Base-by-base conservation (phyloP, 1,284 basidiomycete species). In the Afroboletus lepidellus region DNA sequence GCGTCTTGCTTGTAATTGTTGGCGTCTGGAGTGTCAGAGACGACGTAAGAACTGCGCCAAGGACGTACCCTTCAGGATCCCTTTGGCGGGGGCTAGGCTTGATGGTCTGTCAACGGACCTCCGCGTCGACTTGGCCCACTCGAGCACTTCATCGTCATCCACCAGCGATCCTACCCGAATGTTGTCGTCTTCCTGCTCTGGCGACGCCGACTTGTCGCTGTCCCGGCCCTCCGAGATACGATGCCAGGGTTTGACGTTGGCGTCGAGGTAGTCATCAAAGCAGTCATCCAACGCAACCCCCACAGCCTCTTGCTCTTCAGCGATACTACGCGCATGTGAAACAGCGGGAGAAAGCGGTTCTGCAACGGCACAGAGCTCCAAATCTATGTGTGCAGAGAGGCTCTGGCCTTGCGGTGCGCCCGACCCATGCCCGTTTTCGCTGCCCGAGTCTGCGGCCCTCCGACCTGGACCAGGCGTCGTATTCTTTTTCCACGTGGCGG, bases 51-150 rank as follows among this genome's bases (percentile, higher is more conserved):
- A 21, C 24, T 37, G 21, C 3, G 32, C 15, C 51, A 50, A 2
- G 11, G 5, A 80, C 87, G 65, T 65, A 94, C 94, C 76, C 79
- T 97, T 98, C 58, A 98, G 74, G 59, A 98, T 98, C 33, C 94
- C 90, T 71, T 83, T 91, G 41, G 84, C 75, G 8, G 95, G 93
- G 60, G 69, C 72, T 66, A n/a, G n/a, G n/a, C 74, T 79, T 57
- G 74, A 77, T n/a, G n/a, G n/a, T 70, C 74, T 76, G 73, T 87
- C 92, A 47, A 80, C 72, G 70, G 79, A 90, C 62, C 80, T 76
- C 57, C 83, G 81, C 53, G 84, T 73, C 65, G 88, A 84, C 57
- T 78, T 78, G 49, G 81, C 87, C 88, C 85, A 92, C 45, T 84
- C 87, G 60, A 86, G 86, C 43, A 73, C 74, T 33, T 79, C 77